Conservation (phyloP, 176 grass and related monocot species). For the Oryza meridionalis region DNA sequence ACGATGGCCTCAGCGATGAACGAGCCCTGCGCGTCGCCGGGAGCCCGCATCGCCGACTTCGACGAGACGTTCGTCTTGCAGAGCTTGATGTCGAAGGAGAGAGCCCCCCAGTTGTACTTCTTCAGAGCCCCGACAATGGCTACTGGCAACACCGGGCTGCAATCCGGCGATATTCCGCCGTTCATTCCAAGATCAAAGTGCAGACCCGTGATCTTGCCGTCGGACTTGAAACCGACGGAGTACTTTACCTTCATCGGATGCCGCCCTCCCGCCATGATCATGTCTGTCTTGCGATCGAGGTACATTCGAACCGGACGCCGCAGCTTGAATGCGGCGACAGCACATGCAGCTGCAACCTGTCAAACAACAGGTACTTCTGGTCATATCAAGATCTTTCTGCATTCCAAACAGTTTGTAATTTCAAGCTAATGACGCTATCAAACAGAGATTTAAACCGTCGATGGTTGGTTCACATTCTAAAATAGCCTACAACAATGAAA, state of each 20-base stretch:
- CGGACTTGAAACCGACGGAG: constrained; percentile 77
- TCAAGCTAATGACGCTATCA: neutral
- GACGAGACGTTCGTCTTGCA: constrained; percentile 84
- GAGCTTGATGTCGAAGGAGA: constrained; percentile 65
- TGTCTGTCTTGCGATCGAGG: constrained; percentile 78
- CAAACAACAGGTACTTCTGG: neutral
- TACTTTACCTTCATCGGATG: constrained; percentile 83
- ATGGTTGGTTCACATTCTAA: neutral
- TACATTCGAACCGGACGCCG: constrained; percentile 76
- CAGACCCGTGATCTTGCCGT: constrained; percentile 70
- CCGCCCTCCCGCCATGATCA: constrained; percentile 72
- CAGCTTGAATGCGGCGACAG: constrained; percentile 66
- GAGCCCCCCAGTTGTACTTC: constrained; percentile 84
- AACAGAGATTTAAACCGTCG: neutral
- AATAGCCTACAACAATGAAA: too few relatives aligned
- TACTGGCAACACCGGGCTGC: constrained; percentile 17
- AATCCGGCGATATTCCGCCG: constrained; percentile 58
- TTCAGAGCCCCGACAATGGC: constrained; percentile 54
- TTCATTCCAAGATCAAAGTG: constrained; percentile 67
- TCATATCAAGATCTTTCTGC: neutral
- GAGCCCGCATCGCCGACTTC: constrained; percentile 65
- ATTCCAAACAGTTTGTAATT: neutral
- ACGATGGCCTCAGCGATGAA: constrained; percentile 91
- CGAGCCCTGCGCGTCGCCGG: constrained; percentile 79
- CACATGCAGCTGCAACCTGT: constrained; percentile 63